Conservation (phyloP, 23 red algal genomes). For the Gracilaria caudata region DNA sequence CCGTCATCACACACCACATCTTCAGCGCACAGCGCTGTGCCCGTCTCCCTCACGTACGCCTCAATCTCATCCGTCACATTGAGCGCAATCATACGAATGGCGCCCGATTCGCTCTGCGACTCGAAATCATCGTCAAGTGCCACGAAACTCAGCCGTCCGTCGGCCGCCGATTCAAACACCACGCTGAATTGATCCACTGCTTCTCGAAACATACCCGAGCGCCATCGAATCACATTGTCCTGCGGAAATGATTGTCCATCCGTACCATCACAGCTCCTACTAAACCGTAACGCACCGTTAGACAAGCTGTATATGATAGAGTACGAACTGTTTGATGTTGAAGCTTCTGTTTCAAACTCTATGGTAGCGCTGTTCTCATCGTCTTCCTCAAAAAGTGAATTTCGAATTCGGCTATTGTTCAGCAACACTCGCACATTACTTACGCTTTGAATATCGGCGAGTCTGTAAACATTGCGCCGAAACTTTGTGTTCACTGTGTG, state of each 20-base stretch:
- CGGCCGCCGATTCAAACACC: not conserved
- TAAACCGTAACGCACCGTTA: constrained; percentile 10
- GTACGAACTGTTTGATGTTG: constrained; percentile 1
- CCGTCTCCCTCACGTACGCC: not conserved
- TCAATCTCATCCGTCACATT: constrained; percentile 20
- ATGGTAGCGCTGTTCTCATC: not conserved
- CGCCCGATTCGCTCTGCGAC: not conserved
- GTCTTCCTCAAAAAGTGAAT: not conserved
- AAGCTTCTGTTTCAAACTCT: not conserved
- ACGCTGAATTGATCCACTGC: not conserved
- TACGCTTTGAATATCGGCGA: not conserved
- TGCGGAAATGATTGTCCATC: not conserved
- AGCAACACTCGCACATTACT: not conserved
- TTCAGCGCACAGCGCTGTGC: not conserved
- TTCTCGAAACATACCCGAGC: not conserved
- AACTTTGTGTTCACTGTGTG: constrained; percentile 15
- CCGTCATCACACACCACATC: constrained; percentile 1
- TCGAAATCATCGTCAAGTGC: not conserved
- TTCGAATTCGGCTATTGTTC: not conserved
- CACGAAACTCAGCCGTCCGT: constrained; percentile 4
- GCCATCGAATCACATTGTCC: constrained; percentile 15
- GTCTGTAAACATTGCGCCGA: not conserved
- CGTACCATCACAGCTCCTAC: constrained; percentile 3
- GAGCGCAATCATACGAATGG: not conserved
- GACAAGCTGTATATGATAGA: not conserved